phyloP scores from a whole-genome alignment of 2,329 filamentous ascomycete species.

The Colletotrichum trifolii region DNA sequence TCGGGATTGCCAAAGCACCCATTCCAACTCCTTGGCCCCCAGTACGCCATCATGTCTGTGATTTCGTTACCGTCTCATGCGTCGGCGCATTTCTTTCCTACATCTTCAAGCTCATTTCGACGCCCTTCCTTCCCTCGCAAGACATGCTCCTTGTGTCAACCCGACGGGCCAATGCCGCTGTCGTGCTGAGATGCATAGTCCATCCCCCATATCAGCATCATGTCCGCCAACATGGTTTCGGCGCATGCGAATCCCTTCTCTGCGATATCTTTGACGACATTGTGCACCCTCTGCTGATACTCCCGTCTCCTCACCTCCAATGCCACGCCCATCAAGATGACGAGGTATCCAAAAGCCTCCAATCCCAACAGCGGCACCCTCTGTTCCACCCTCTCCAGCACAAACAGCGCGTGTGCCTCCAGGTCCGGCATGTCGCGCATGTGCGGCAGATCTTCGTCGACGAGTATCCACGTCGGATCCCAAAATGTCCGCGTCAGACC shows the following conservation, averaged over 20 bases:
- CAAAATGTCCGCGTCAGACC: conserved; percentile 22
- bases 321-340: conserved; percentile 11
- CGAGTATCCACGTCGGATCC: conserved; percentile 24
- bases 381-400: conserved; percentile 23
- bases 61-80: no score
- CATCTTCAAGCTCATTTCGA: neutral
- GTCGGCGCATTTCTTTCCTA: neutral
- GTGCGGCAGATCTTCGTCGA: conserved; percentile 20
- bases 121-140: neutral
- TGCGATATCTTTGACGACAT: neutral
- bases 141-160: neutral
- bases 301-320: conserved; percentile 5
- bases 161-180: conserved; percentile 1
- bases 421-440: conserved; percentile 8
- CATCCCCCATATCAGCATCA: conserved; percentile 12
- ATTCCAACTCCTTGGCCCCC: no score
- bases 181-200: neutral
- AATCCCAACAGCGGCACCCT: conserved; percentile 10
- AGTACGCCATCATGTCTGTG: no score
- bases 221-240: neutral
- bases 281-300: conserved; percentile 3
- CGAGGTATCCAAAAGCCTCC: conserved; percentile 20
- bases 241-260: conserved; percentile 17
- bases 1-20: no score
- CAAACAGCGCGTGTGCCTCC: conserved; percentile 8